Base-by-base conservation (phyloP, 73 alveolate species). In the Tetrahymena elliotti region DNA sequence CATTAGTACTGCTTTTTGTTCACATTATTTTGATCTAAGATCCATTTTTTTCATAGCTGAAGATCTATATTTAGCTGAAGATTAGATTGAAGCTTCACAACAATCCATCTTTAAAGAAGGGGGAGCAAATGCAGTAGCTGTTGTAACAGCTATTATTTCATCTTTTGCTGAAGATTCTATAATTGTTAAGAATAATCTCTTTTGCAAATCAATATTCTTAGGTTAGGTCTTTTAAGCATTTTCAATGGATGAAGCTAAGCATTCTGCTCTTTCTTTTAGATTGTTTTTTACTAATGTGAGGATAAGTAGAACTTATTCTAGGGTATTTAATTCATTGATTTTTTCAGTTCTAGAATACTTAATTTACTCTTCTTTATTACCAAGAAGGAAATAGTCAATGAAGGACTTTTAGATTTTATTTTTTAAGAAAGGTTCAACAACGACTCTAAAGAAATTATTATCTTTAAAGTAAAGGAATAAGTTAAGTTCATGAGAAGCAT, bases 381-480 rank as follows among this genome's bases (percentile, higher is more conserved):
- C 93, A 33, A 94, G 92, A 37, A 97, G 92, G 52, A 52, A 97
- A 35, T 53, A n/a, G 53, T 97, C 98, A 16, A 98, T 84, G 93
- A 97, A 93, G 15, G 96, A 84, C 93, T 97, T 98, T 93, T 98
- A 98, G 96, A 98, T 97, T 94, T 98, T 98, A 84, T 83, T 40
- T 33, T 31, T 83, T 20, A 98, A 35, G 93, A 94, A 97, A 37
- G 98, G 98, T 84, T 93, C 84, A 18, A 96, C 98, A 52, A 97
- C 97, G 33, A 39, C 52, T 20, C 93, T 95, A 93, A 98, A 98
- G 96, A 94, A 98, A 52, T 83, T 94, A 15, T 84, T 34, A 84
- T 98, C 99, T 93, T 95, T 97, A 41, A 94, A 84, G 96, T 88
- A 97, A 83, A 98, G 53, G 94, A 98, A 98, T 18, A 97, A 16